Conservation (phyloP, 2,329 filamentous ascomycete genomes). For the Xylogone sp. region DNA sequence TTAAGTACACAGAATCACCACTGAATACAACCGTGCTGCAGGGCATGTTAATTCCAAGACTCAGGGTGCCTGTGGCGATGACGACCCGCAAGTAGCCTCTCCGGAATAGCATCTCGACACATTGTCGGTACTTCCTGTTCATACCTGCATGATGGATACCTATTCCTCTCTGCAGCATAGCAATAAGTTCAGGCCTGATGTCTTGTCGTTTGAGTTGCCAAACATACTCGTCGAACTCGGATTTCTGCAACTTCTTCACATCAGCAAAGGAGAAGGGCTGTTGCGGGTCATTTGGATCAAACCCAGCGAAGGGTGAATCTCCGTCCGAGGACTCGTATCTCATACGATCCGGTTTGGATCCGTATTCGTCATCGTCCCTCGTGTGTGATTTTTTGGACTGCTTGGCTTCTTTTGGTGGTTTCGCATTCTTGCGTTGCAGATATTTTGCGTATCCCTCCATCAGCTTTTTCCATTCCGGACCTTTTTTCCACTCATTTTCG, state of each 20-base stretch:
- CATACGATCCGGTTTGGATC: conserved; percentile 52
- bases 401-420: conserved; percentile 38
- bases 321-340: conserved; percentile 55
- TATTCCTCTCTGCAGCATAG: conserved; percentile 62
- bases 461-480: conserved; percentile 56
- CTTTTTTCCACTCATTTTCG: conserved; percentile 54
- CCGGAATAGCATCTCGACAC: conserved; percentile 70
- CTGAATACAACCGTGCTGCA: conserved; percentile 78
- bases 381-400: conserved; percentile 35
- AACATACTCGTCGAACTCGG: conserved; percentile 56
- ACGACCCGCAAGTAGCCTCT: conserved; percentile 68
- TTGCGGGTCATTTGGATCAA: conserved; percentile 62
- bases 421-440: conserved; percentile 43
- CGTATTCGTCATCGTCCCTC: conserved; percentile 42
- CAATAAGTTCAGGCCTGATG: conserved; percentile 50
- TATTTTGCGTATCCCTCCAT: conserved; percentile 55
- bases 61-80: conserved; percentile 71
- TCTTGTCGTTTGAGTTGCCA: conserved; percentile 46
- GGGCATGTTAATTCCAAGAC: conserved; percentile 79
- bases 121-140: conserved; percentile 73
- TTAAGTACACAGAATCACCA: conserved; percentile 70
- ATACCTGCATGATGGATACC: conserved; percentile 78
- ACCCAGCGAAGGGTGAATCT: conserved; percentile 55
- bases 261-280: conserved; percentile 65
- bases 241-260: conserved; percentile 49